These are phyloP conservation scores for Leonotis leonurus DNA, from an alignment of 257 asterid genomes.

Conservation along the genomic window DNA sequence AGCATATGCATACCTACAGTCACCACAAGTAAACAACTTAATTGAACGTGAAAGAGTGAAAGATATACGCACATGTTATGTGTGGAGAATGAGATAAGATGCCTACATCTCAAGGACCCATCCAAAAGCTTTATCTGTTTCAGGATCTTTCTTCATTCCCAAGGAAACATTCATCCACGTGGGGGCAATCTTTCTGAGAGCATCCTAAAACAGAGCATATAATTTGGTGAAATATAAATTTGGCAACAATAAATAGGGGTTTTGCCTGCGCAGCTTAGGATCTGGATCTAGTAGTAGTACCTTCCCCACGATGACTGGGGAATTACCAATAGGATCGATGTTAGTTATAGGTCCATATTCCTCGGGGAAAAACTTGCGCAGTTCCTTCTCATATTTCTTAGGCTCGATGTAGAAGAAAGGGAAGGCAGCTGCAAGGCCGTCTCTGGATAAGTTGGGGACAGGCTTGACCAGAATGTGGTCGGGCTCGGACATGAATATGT, in stretches of 20 bases:
- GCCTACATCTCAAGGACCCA: constrained; percentile 98
- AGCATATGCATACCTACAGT: constrained; percentile 86
- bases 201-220: constrained; percentile 46
- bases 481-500: constrained; percentile 92
- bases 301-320: constrained; percentile 91
- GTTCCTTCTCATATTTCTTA: constrained; percentile 56
- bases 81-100: background rate
- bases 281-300: constrained; percentile 19
- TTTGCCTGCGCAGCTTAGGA: background rate
- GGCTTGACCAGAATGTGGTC: constrained; percentile 92
- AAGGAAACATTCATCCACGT: constrained; percentile 97
- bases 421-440: constrained; percentile 79
- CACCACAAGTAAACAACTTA: constrained; percentile 10
- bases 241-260: too few species aligned
- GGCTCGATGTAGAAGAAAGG: constrained; percentile 96
- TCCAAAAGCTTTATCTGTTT: constrained; percentile 89
- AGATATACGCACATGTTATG: background rate
- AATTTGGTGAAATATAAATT: constrained; percentile 8
- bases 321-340: constrained; percentile 92
- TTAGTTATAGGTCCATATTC: constrained; percentile 70
- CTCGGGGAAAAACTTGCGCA: constrained; percentile 71
- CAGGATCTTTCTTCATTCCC: constrained; percentile 93
- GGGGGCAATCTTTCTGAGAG: constrained; percentile 74
- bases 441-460: constrained; percentile 71
- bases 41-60: background rate